Percentiles rank a stretch among this genome's conserved stretches.
These are phyloP conservation scores for Podospora appendiculata DNA, from an alignment of 495 filamentous ascomycete genomes.

Conservation along the genomic window DNA sequence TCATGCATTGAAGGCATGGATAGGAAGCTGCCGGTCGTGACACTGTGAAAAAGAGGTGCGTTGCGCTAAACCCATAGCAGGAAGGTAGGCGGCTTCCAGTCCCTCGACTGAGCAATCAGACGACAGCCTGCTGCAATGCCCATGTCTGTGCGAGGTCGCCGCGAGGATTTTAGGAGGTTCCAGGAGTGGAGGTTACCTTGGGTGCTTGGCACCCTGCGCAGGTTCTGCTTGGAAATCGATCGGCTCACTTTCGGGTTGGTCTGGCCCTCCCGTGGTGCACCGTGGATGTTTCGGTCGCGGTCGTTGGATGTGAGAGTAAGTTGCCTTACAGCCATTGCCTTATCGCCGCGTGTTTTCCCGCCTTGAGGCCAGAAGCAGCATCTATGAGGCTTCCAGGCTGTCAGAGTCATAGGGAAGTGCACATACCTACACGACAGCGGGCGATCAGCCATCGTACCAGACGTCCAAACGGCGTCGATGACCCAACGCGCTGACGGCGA, in stretches of 20 bases:
- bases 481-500: no score
- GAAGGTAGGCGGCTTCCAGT: slow-evolving; percentile 6
- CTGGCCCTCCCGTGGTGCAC: neutral
- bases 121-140: slow-evolving; percentile 12
- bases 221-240: slow-evolving; percentile 3
- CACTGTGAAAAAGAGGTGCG: slow-evolving; percentile 2
- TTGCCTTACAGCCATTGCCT: neutral
- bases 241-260: slow-evolving; percentile 1
- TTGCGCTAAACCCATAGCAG: slow-evolving; percentile 10
- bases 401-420: no score
- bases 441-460: no score
- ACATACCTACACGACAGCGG: no score
- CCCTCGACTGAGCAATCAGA: slow-evolving; percentile 20
- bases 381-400: no score
- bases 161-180: neutral
- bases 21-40: neutral
- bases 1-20: neutral
- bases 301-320: no score
- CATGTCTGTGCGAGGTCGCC: slow-evolving; percentile 6
- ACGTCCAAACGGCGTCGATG: no score
- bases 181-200: slow-evolving; percentile 9
- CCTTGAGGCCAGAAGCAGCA: no score
- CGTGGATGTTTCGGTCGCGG: neutral
- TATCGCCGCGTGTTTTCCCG: no score
- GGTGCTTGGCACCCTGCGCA: neutral